These are phyloP conservation scores for Tylopilus cervinicoccineus DNA, from an alignment of 768 basidiomycete species.

Conservation along the genomic window DNA sequence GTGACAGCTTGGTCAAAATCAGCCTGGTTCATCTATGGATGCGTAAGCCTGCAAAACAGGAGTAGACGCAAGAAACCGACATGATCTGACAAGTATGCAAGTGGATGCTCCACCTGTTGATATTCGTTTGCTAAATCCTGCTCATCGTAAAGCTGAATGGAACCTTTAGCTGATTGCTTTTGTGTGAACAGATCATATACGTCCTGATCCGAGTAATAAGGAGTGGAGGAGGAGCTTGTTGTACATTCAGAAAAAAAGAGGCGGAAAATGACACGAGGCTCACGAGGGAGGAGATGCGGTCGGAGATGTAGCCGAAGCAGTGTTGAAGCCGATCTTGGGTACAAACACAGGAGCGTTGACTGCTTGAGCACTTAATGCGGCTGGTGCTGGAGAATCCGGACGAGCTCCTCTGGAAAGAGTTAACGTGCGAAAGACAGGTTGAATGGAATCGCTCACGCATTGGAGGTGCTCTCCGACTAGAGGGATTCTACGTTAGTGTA, in stretches of 20 bases:
- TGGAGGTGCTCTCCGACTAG: conserved; percentile 20
- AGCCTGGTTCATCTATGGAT: conserved; percentile 15
- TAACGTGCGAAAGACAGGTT: background rate
- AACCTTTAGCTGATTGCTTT: background rate
- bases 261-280: background rate
- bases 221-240: conserved; percentile 26
- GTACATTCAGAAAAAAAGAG: conserved; percentile 9
- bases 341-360: conserved; percentile 85
- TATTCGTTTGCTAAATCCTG: conserved; percentile 17
- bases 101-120: conserved; percentile 19
- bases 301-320: conserved; percentile 10
- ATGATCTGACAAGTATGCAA: conserved; percentile 19
- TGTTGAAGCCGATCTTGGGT: conserved; percentile 59
- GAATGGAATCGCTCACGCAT: conserved; percentile 23
- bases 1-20: conserved; percentile 30
- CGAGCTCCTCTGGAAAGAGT: conserved; percentile 33
- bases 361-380: conserved; percentile 54
- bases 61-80: conserved; percentile 13
- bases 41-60: background rate
- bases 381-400: conserved; percentile 43
- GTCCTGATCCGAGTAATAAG: conserved; percentile 29
- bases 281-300: conserved; percentile 26
- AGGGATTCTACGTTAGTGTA: conserved; percentile 15
- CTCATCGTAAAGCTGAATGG: conserved; percentile 13
- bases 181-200: conserved; percentile 37